These are phyloP conservation scores for Colletotrichum zoysiae DNA, from an alignment of 2,329 filamentous ascomycete species.

Conservation along the genomic window DNA sequence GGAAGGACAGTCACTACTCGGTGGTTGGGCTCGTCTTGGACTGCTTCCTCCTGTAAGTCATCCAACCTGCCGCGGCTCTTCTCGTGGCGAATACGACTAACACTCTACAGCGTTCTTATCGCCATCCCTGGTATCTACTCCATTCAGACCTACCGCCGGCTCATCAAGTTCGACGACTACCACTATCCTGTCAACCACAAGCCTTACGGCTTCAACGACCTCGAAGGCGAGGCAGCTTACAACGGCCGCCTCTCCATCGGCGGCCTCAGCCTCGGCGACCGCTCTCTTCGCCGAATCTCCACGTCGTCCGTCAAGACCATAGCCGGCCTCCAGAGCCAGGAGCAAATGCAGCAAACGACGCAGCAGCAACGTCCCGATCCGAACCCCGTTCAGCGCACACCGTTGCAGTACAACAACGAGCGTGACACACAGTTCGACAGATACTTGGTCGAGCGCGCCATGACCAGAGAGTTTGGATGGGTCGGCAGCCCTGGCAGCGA, in stretches of 20 bases:
- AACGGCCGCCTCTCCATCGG: conserved; percentile 39
- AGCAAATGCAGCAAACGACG: conserved; percentile 11
- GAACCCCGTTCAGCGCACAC: conserved; percentile 14
- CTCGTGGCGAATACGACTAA: neutral
- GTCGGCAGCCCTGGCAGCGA: conserved; percentile 35
- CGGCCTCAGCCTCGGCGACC: conserved; percentile 29
- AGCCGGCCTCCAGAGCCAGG: neutral
- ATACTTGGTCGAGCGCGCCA: conserved; percentile 50
- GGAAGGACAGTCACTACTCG: conserved; percentile 61
- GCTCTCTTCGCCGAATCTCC: conserved; percentile 41
- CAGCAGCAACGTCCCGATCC: conserved; percentile 20
- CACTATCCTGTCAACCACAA: conserved; percentile 63
- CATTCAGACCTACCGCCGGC: conserved; percentile 60
- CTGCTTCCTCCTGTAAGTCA: conserved; percentile 60
- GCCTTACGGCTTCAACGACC: conserved; percentile 57
- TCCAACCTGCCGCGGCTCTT: neutral
- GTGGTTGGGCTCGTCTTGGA: conserved; percentile 63
- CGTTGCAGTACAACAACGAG: conserved; percentile 46
- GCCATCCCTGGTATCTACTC: conserved; percentile 61
- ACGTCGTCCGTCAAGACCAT: conserved; percentile 35
- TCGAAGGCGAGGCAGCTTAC: conserved; percentile 43
- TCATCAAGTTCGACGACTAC: conserved; percentile 64
- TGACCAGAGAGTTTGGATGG: conserved; percentile 52
- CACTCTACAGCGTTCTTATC: conserved; percentile 54
- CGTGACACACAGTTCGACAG: conserved; percentile 48